Conservation (phyloP, 805 yeast genomes). For the Candida oleophila region DNA sequence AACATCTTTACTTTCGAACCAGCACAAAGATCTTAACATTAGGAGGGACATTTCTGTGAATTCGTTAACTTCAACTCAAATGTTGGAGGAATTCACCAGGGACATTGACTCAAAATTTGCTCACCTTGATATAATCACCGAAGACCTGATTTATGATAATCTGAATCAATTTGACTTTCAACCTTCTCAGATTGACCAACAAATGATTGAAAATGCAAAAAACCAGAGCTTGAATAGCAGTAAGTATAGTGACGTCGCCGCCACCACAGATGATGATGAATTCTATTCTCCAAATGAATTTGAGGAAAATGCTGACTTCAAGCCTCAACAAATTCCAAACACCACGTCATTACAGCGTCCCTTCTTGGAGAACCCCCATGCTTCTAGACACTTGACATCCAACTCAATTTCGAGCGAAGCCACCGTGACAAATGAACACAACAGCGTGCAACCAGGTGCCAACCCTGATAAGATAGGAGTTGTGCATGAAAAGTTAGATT, state of each 20-base stretch:
- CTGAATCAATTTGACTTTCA: slow-evolving; percentile 3
- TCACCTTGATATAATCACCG: background rate
- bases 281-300: slow-evolving; percentile 32
- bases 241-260: background rate
- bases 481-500: slow-evolving; percentile 6
- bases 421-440: slow-evolving; percentile 17
- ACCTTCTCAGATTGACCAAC: background rate
- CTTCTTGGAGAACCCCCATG: background rate
- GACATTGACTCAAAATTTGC: slow-evolving; percentile 21
- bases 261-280: slow-evolving; percentile 31
- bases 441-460: background rate
- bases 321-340: background rate
- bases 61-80: slow-evolving; percentile 26
- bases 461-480: slow-evolving; percentile 7
- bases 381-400: background rate
- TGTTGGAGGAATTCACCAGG: slow-evolving; percentile 26
- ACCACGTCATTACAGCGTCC: background rate
- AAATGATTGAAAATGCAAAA: background rate
- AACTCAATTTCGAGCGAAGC: slow-evolving; percentile 19
- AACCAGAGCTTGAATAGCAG: background rate
- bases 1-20: background rate
- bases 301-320: slow-evolving; percentile 7
- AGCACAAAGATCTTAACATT: background rate
- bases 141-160: background rate
- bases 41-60: slow-evolving; percentile 18